Conservation (phyloP, 2,329 filamentous ascomycete genomes). For the Aspergillus sojae region DNA sequence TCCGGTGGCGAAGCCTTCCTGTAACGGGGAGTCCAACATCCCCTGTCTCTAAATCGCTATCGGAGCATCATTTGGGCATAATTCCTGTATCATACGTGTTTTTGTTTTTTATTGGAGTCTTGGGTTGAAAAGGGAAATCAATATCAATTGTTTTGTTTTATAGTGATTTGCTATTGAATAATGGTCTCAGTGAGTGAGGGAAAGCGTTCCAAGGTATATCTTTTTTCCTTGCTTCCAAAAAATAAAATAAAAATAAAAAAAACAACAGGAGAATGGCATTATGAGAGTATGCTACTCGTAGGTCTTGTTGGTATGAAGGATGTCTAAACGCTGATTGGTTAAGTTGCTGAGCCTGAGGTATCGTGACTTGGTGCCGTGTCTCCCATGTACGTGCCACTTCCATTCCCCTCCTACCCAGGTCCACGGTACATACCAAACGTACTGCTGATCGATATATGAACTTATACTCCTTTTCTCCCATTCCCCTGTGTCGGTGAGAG, state of each 20-base stretch:
- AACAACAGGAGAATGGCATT: background rate
- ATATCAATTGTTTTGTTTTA: constrained; percentile 24
- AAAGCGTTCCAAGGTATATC: background rate
- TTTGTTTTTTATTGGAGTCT: constrained; percentile 39
- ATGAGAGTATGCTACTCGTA: background rate
- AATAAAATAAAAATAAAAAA: too few species aligned
- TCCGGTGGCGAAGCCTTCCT: constrained; percentile 14
- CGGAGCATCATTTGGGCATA: constrained; percentile 20
- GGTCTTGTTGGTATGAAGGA: background rate
- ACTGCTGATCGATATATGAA: background rate
- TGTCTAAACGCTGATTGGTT: background rate
- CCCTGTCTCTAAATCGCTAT: constrained; percentile 9
- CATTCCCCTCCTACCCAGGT: background rate
- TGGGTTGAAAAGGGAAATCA: constrained; percentile 42
- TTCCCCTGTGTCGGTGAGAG: too few species aligned
- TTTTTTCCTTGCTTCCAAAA: background rate
- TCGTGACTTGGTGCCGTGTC: background rate
- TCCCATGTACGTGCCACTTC: background rate
- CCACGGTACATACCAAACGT: background rate
- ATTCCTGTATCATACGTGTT: constrained; percentile 46
- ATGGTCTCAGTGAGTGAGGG: background rate
- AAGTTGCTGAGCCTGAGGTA: background rate
- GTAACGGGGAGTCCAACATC: constrained; percentile 3
- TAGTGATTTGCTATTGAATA: background rate
- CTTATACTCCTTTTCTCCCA: background rate